A percentile compares a stretch with the other conserved stretches of the same genome.
Evolutionary conservation across 441 rosid genomes (phyloP).

Genomic region (Pelargonium citronellum): DNA sequence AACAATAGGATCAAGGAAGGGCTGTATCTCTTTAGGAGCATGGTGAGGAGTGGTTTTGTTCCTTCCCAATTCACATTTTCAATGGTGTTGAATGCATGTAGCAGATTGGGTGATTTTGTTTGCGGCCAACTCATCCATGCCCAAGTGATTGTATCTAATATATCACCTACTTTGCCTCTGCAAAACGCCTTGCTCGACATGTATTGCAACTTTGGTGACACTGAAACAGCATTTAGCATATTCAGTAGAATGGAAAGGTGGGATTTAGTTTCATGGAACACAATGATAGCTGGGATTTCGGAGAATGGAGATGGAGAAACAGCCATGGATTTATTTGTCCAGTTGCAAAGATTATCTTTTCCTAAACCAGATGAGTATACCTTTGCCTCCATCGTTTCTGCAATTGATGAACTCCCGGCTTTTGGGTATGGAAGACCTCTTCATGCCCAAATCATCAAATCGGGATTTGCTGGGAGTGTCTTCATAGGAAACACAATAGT

Average conservation of each 20-base stretch:
- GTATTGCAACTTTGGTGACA: conserved; percentile 64
- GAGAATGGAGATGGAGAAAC: conserved; percentile 51
- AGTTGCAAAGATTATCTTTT: conserved; percentile 31
- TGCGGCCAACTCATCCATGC: conserved; percentile 53
- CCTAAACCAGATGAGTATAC: conserved; percentile 74
- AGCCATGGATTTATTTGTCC: conserved; percentile 49
- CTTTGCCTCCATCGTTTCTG: conserved; percentile 61
- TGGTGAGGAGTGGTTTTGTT: conserved; percentile 47
- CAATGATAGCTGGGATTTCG: conserved; percentile 61
- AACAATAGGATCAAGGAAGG: conserved; percentile 48
- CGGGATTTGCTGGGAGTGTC: conserved; percentile 50
- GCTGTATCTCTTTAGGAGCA: conserved; percentile 36
- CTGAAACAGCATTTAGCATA: conserved; percentile 34
- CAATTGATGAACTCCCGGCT: conserved; percentile 34
- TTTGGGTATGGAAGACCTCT: conserved; percentile 50
- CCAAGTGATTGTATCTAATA: conserved; percentile 36
- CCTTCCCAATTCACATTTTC: conserved; percentile 69
- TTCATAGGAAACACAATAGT: conserved; percentile 63
- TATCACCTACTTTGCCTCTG: conserved; percentile 47
- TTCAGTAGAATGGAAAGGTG: conserved; percentile 44
- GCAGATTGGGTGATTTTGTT: conserved; percentile 41
- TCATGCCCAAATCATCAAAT: conserved; percentile 53
- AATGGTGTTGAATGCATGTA: conserved; percentile 60
- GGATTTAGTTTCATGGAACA: conserved; percentile 78
- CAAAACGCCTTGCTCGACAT: conserved; percentile 78